phyloP scores from a whole-genome alignment of 306 rosid genomes.

The Trichosanthes cucumerina region DNA sequence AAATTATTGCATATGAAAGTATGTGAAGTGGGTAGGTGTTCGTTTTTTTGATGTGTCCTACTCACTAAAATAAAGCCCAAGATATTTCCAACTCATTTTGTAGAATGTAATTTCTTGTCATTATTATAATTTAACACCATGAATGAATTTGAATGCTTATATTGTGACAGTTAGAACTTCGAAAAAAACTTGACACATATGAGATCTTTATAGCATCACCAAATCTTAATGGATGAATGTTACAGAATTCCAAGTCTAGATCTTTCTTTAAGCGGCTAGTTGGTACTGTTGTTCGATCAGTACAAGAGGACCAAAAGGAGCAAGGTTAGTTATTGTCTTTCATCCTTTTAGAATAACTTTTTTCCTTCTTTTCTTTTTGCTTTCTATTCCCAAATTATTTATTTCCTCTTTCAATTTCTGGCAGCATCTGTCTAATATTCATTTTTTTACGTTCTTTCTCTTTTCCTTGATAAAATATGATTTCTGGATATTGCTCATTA shows the following conservation, averaged over 20 bases:
- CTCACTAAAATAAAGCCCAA: background rate
- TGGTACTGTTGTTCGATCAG: conserved; percentile 91
- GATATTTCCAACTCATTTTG: background rate
- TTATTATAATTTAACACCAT: background rate
- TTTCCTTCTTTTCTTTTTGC: background rate
- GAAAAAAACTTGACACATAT: background rate
- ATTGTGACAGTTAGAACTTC: background rate
- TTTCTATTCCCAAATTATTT: background rate
- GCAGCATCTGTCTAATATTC: background rate
- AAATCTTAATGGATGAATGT: conserved; percentile 9
- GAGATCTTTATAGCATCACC: background rate
- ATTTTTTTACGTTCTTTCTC: background rate
- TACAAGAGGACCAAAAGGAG: conserved; percentile 85
- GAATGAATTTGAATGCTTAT: background rate
- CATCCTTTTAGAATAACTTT: background rate
- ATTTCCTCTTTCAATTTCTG: background rate
- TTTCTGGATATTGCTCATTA: background rate
- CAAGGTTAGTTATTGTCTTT: conserved; percentile 46
- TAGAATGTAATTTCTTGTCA: background rate
- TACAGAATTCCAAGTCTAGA: conserved; percentile 67
- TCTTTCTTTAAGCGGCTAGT: conserved; percentile 77
- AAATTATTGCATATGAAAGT: background rate
- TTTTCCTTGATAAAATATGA: background rate
- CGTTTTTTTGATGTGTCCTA: background rate
- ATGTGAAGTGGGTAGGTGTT: background rate